Conservation (phyloP, 148 eudicot species). For the Linanthus parryae region DNA sequence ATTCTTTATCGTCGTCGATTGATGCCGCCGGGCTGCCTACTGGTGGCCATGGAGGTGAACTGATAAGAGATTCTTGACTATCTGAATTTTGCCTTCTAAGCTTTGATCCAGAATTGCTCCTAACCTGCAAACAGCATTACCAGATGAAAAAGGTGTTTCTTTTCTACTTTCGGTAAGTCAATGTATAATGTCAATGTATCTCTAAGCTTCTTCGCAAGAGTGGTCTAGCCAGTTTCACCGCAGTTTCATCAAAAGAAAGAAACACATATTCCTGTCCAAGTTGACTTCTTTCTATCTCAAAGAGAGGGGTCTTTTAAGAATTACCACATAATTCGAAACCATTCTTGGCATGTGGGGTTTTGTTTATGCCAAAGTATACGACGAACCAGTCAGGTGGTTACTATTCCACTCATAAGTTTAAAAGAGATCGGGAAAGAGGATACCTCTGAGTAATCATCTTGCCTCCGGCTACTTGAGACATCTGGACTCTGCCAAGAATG, state of each 20-base stretch:
- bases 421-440: not conserved
- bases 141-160: not conserved
- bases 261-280: not conserved
- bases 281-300: not conserved
- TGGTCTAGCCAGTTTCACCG: not conserved
- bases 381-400: not conserved
- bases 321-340: not conserved
- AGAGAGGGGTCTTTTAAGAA: not conserved
- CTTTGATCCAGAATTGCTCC: slow-evolving; percentile 21
- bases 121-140: slow-evolving; percentile 20
- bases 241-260: not conserved
- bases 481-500: slow-evolving; percentile 27
- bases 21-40: slow-evolving; percentile 15
- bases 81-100: slow-evolving; percentile 60
- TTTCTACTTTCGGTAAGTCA: not conserved
- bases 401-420: not conserved
- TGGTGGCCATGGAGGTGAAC: slow-evolving; percentile 38
- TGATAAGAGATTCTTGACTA: slow-evolving; percentile 36
- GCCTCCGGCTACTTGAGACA: slow-evolving; percentile 22
- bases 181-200: not conserved
- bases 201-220: not conserved
- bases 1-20: slow-evolving; percentile 32
- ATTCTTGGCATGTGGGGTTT: not conserved
- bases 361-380: not conserved
- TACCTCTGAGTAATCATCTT: slow-evolving; percentile 45